phyloP scores from a whole-genome alignment of 1,284 basidiomycete species.

The Hymenochaete sp. region DNA sequence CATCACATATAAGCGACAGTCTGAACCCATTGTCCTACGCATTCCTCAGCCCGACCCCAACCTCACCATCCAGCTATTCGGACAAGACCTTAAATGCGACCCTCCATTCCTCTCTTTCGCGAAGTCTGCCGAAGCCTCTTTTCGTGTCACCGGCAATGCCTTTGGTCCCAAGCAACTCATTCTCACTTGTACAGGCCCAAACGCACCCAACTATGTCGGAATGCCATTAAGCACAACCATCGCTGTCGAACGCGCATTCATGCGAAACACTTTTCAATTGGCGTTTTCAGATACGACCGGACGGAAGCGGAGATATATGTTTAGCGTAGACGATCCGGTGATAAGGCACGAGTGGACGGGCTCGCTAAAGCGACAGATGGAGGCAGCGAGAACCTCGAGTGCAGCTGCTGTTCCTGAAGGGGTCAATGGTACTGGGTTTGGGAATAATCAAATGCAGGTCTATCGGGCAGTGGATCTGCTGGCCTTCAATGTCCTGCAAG shows the following conservation, averaged over 20 bases:
- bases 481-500: slow-evolving; percentile 75
- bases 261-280: slow-evolving; percentile 89
- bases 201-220: slow-evolving; percentile 72
- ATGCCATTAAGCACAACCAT: slow-evolving; percentile 71
- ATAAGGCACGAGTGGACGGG: slow-evolving; percentile 69
- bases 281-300: slow-evolving; percentile 70
- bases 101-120: slow-evolving; percentile 74
- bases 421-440: neutral
- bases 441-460: slow-evolving; percentile 37
- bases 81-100: slow-evolving; percentile 81
- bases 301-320: slow-evolving; percentile 80
- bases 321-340: slow-evolving; percentile 75
- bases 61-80: slow-evolving; percentile 73
- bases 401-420: slow-evolving; percentile 22
- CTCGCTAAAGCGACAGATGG: slow-evolving; percentile 63
- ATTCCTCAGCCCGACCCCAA: slow-evolving; percentile 75
- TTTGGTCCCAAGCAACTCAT: slow-evolving; percentile 78
- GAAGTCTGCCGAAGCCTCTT: slow-evolving; percentile 69
- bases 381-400: slow-evolving; percentile 32
- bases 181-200: slow-evolving; percentile 71
- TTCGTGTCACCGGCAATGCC: slow-evolving; percentile 74
- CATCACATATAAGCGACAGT: slow-evolving; percentile 78
- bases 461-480: slow-evolving; percentile 60
- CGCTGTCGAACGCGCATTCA: slow-evolving; percentile 82
- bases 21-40: slow-evolving; percentile 74